Evolutionary conservation across 2,329 filamentous ascomycete species (phyloP), one percentile per base, ranked within the genome.

Genomic region (Alternaria consortialis): DNA sequence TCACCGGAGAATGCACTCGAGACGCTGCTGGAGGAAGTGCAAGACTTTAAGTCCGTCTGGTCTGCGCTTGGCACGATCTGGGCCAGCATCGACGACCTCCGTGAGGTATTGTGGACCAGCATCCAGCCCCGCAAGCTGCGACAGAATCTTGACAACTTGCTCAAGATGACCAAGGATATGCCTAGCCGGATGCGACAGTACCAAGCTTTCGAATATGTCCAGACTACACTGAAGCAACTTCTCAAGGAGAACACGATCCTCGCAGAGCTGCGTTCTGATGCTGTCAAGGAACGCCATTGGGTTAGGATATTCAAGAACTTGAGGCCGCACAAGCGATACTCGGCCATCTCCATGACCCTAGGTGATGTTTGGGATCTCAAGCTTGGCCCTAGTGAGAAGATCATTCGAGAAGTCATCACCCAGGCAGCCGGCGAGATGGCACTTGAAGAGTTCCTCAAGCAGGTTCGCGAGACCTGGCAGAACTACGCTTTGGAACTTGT

Each of bases 101-200:
- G 93, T 31, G 96, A 99, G 72, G 91, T 89, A 53, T 86, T 97
- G 1, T 99, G 96, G 96, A 96, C 91, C 58, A 97, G 92, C 74
- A 91, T 99, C 1, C 93, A 98, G 75, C 94, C 96, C 8, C 88
- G 95, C 65, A 99, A 98, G 81, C 88, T 99, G 60, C 89, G 95
- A 37, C 88, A 91, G 70, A 91, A 92, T 64, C 90, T 99, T 52
- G 94, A 99, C 74, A 90, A 91, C 48, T 86, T 98, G 54, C 92
- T 98, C 78, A 97, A 97, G 83, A 97, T 97, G 87, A 98, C 94
- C 36, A 98, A 97, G 81, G 94, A 98, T 65, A 98, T 99, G 95
- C 95, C 96, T 0, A 97, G 93, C 80, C 90, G 95, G 61, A 98
- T 99, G 94, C 90, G 96, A 62, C 96, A 99, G 75, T 99, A 99